A percentile compares a stretch with the other conserved stretches of the same genome.
Evolutionary conservation across 2,329 filamentous ascomycete genomes (phyloP).

Genomic region (Boeremia lycopersici): DNA sequence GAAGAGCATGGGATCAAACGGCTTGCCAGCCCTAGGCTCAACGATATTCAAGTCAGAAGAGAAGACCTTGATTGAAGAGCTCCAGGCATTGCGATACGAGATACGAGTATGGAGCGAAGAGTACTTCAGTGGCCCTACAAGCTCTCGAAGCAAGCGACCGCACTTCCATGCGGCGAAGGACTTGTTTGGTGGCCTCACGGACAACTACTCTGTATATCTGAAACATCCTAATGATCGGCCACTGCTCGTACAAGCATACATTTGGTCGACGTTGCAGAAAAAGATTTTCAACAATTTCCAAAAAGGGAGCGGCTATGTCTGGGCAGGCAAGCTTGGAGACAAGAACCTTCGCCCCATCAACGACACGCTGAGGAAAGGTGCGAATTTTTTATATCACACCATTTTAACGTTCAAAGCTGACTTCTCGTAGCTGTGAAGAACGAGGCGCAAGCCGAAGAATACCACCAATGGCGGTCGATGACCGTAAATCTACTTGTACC

Average conservation of each 20-base stretch:
- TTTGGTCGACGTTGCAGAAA: conserved; percentile 46
- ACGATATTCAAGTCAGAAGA: conserved; percentile 44
- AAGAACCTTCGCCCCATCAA: conserved; percentile 44
- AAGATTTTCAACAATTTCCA: conserved; percentile 45
- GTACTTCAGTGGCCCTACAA: conserved; percentile 40
- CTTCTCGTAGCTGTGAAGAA: conserved; percentile 42
- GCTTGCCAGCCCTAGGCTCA: conserved; percentile 33
- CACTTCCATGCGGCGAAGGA: conserved; percentile 40
- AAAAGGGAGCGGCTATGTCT: conserved; percentile 46
- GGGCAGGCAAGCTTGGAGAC: conserved; percentile 47
- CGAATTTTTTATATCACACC: neutral
- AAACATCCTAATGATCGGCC: conserved; percentile 41
- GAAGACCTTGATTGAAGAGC: conserved; percentile 44
- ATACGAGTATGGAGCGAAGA: conserved; percentile 45
- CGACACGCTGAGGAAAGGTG: conserved; percentile 46
- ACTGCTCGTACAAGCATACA: conserved; percentile 44
- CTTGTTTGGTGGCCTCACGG: conserved; percentile 41
- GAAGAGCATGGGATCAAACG: conserved; percentile 39
- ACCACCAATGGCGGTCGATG: conserved; percentile 45
- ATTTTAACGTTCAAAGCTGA: conserved; percentile 10
- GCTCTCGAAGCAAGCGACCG: conserved; percentile 37
- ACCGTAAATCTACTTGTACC: conserved; percentile 47
- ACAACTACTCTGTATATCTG: conserved; percentile 43
- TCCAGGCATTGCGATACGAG: conserved; percentile 42
- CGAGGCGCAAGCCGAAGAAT: conserved; percentile 44